A percentile compares a stretch with the other conserved stretches of the same genome.
phyloP scores from a whole-genome alignment of 371 early-diverging fungal genomes.

The Blakeslea trispora region DNA sequence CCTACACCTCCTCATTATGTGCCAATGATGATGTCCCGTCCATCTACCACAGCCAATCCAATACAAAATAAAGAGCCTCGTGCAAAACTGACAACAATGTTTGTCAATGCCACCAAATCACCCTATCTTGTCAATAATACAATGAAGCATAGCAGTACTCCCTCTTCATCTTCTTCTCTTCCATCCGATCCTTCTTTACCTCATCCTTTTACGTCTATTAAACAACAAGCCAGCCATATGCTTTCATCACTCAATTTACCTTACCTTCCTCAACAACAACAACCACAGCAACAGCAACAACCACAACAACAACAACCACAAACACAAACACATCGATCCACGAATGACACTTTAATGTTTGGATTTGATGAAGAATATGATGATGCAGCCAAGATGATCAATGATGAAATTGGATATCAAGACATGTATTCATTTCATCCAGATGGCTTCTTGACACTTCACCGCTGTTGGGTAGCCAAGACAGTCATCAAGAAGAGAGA shows the following conservation, averaged over 20 bases:
- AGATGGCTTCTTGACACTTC: conserved; percentile 56
- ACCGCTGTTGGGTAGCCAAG: conserved; percentile 63
- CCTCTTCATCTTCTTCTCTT: background rate
- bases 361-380: conserved; percentile 57
- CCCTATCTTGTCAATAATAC: conserved; percentile 33
- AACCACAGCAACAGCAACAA: too few relatives aligned
- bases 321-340: conserved; percentile 27
- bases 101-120: conserved; percentile 33
- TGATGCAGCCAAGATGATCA: conserved; percentile 36
- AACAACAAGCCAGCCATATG: conserved; percentile 44
- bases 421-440: conserved; percentile 66
- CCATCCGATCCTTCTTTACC: conserved; percentile 10
- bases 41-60: background rate
- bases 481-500: conserved; percentile 51
- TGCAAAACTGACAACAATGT: conserved; percentile 39
- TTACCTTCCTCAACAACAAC: conserved; percentile 16
- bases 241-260: conserved; percentile 32
- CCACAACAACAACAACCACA: too few relatives aligned
- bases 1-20: conserved; percentile 17
- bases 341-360: conserved; percentile 43
- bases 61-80: conserved; percentile 17
- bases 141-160: too few relatives aligned
- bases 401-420: conserved; percentile 55
- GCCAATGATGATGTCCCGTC: conserved; percentile 9
- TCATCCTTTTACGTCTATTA: conserved; percentile 20